phyloP scores from a whole-genome alignment of 352 stramenopile genomes.

The Phytophthora boehmeriae region DNA sequence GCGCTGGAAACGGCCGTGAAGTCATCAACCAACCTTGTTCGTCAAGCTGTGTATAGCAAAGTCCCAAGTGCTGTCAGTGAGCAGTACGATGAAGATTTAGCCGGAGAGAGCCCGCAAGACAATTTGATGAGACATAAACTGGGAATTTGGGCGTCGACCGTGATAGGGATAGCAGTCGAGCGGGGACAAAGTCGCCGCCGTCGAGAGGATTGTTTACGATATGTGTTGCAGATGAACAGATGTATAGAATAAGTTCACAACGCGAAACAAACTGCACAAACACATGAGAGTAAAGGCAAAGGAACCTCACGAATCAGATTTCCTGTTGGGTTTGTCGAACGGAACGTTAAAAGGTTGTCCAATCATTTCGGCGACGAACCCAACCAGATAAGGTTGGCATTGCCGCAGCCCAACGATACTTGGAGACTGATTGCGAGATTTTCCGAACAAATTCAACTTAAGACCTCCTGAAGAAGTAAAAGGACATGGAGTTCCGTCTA shows the following conservation, averaged over 20 bases:
- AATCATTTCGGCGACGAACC: not conserved
- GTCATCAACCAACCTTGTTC: not conserved
- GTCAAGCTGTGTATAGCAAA: not conserved
- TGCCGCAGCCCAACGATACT: slow-evolving; percentile 14
- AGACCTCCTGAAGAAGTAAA: slow-evolving; percentile 7
- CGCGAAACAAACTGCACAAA: slow-evolving; percentile 23
- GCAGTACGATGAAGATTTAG: slow-evolving; percentile 1
- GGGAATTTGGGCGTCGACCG: no score
- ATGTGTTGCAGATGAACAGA: not conserved
- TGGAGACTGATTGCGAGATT: slow-evolving; percentile 12
- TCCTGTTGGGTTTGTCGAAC: slow-evolving; percentile 20
- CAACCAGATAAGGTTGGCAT: slow-evolving; percentile 9
- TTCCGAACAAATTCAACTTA: slow-evolving; percentile 5
- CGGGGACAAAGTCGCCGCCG: slow-evolving; percentile 9
- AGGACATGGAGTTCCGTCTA: not conserved
- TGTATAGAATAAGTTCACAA: slow-evolving; percentile 25
- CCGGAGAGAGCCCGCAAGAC: no score
- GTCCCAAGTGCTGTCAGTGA: not conserved
- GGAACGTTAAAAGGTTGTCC: slow-evolving; percentile 11
- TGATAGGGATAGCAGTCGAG: slow-evolving; percentile 13
- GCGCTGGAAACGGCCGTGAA: slow-evolving; percentile 10
- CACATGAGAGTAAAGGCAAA: slow-evolving; percentile 17
- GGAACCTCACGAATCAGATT: slow-evolving; percentile 8
- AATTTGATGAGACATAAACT: no score
- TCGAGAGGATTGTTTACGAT: slow-evolving; percentile 17